Conservation (phyloP, 257 asterid genomes). For the Lithospermum erythrorhizon region DNA sequence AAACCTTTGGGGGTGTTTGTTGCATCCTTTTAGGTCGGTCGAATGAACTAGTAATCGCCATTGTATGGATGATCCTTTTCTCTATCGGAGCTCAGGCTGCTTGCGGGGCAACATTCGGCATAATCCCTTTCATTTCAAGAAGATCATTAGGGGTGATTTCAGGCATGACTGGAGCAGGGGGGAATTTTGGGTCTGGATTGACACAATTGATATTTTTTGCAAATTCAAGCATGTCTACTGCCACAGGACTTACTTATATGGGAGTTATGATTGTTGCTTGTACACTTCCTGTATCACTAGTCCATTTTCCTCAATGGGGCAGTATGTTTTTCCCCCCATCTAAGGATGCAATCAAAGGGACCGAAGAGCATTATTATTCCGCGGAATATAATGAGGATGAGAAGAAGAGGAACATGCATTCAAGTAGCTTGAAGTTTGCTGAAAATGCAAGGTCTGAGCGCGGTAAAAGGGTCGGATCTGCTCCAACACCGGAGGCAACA, state of each 20-base stretch:
- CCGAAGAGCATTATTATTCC: conserved; percentile 41
- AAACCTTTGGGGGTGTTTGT: conserved; percentile 45
- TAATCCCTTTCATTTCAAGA: conserved; percentile 42
- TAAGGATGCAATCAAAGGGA: conserved; percentile 9
- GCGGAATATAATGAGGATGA: conserved; percentile 45
- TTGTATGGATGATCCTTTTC: conserved; percentile 36
- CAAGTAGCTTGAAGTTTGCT: conserved; percentile 45
- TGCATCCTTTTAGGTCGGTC: conserved; percentile 38
- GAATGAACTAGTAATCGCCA: conserved; percentile 27
- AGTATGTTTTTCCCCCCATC: conserved; percentile 48
- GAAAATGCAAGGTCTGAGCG: conserved; percentile 51
- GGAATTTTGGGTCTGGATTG: conserved; percentile 49
- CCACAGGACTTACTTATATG: conserved; percentile 30
- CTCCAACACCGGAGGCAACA: conserved; percentile 25
- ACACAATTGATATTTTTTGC: conserved; percentile 45
- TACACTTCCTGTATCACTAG: conserved; percentile 32
- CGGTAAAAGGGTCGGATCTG: conserved; percentile 19
- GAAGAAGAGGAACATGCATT: conserved; percentile 35
- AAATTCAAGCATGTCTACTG: conserved; percentile 19
- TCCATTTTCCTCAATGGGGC: conserved; percentile 69
- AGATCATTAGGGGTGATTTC: conserved; percentile 40
- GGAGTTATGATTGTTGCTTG: conserved; percentile 44
- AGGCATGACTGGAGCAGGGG: conserved; percentile 52
- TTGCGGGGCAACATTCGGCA: conserved; percentile 44
- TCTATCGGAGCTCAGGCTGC: conserved; percentile 53